Evolutionary conservation across 805 yeast genomes (phyloP).

Genomic region (Saturnispora sekii): DNA sequence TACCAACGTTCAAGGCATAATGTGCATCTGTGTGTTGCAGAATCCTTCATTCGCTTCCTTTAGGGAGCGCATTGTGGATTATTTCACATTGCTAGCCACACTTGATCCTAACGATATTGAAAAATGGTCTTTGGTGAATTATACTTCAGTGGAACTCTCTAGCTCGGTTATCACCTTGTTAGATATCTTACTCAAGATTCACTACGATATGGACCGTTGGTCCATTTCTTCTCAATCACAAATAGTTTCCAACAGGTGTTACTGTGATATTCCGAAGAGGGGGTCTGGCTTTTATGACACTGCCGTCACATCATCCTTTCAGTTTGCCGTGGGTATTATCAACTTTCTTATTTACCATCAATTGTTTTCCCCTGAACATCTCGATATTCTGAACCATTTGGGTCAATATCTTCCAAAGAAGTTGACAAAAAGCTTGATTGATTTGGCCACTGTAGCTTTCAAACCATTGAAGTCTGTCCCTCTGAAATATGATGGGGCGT

Average conservation of each 20-base stretch:
- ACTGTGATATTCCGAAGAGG: slow-evolving; percentile 24
- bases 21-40: slow-evolving; percentile 43
- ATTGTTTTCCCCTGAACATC: slow-evolving; percentile 24
- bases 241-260: slow-evolving; percentile 19
- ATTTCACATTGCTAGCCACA: slow-evolving; percentile 18
- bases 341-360: slow-evolving; percentile 31
- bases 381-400: slow-evolving; percentile 14
- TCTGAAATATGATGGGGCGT: slow-evolving; percentile 28
- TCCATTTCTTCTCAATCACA: slow-evolving; percentile 22
- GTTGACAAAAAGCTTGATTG: slow-evolving; percentile 37
- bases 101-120: slow-evolving; percentile 14
- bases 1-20: slow-evolving; percentile 29
- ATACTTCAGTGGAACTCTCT: slow-evolving; percentile 19
- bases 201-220: slow-evolving; percentile 29
- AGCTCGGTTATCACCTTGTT: slow-evolving; percentile 19
- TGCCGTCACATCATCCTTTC: slow-evolving; percentile 20
- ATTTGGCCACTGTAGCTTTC: slow-evolving; percentile 35
- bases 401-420: slow-evolving; percentile 26
- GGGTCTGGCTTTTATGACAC: slow-evolving; percentile 25
- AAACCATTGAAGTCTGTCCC: slow-evolving; percentile 27
- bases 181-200: slow-evolving; percentile 30
- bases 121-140: slow-evolving; percentile 15
- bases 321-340: slow-evolving; percentile 32
- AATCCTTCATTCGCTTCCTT: slow-evolving; percentile 35
- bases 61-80: slow-evolving; percentile 19